A percentile compares a stretch with the other conserved stretches of the same genome.
phyloP scores from a whole-genome alignment of 306 rosid species.

The Chamaecrista fasciculata region DNA sequence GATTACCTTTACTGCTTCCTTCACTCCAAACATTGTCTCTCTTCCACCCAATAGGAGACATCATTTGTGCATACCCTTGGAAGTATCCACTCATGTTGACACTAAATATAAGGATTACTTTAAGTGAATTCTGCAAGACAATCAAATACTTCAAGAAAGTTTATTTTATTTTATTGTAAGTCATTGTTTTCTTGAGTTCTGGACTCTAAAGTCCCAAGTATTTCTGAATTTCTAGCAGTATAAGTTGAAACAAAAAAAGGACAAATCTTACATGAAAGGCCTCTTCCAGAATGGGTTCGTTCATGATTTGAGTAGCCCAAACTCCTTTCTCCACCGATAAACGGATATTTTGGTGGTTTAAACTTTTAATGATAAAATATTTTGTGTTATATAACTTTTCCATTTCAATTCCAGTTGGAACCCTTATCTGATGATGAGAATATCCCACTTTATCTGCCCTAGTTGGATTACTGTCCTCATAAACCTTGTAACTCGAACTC shows the following conservation, averaged over 20 bases:
- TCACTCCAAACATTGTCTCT: conserved; percentile 73
- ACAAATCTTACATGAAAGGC: conserved; percentile 72
- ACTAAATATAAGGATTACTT: conserved; percentile 71
- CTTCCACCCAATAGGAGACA: conserved; percentile 73
- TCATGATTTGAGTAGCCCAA: conserved; percentile 92
- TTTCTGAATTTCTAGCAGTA: conserved; percentile 20
- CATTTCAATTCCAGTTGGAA: conserved; percentile 43
- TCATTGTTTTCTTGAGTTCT: not conserved
- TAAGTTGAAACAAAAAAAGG: conserved; percentile 6
- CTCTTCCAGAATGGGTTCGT: conserved; percentile 68
- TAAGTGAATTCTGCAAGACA: conserved; percentile 67
- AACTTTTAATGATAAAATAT: conserved; percentile 75
- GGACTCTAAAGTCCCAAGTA: not conserved
- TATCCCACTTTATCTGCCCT: conserved; percentile 40
- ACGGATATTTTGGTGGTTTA: conserved; percentile 59
- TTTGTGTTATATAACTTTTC: conserved; percentile 39
- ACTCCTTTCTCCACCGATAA: conserved; percentile 72
- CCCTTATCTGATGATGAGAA: conserved; percentile 35
- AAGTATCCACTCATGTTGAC: conserved; percentile 86
- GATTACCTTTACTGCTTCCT: conserved; percentile 63
- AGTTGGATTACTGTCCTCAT: conserved; percentile 39
- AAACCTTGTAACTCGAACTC: conserved; percentile 53
- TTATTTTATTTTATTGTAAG: not conserved
- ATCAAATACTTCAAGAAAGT: conserved; percentile 36
- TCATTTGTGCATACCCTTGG: conserved; percentile 88